These are phyloP conservation scores for Fraxinus pennsylvanica DNA, from an alignment of 257 asterid genomes.

Conservation along the genomic window DNA sequence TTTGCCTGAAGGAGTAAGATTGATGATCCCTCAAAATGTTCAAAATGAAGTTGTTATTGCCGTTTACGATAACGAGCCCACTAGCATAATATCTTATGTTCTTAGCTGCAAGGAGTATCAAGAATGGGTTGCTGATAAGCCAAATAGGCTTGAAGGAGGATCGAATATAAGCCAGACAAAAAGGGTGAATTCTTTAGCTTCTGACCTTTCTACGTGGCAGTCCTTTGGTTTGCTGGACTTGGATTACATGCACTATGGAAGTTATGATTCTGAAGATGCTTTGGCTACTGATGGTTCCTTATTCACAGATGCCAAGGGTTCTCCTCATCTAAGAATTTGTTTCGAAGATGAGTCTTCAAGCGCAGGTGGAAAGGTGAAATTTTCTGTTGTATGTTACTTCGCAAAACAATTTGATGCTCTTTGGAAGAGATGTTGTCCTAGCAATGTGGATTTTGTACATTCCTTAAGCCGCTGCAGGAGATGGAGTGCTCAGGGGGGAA, in stretches of 20 bases:
- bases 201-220: constrained; percentile 66
- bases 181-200: constrained; percentile 42
- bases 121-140: constrained; percentile 50
- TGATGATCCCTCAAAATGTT: constrained; percentile 57
- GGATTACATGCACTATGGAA: constrained; percentile 57
- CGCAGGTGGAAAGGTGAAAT: constrained; percentile 58
- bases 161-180: constrained; percentile 36
- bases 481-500: constrained; percentile 98
- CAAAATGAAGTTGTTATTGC: constrained; percentile 50
- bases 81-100: constrained; percentile 81
- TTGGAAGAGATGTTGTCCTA: constrained; percentile 75
- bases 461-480: constrained; percentile 82
- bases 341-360: constrained; percentile 65
- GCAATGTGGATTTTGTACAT: constrained; percentile 63
- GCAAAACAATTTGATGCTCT: constrained; percentile 83
- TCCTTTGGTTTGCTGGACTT: constrained; percentile 65
- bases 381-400: constrained; percentile 80
- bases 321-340: constrained; percentile 74
- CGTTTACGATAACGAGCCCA: constrained; percentile 83
- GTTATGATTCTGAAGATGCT: constrained; percentile 56
- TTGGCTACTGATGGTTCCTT: constrained; percentile 40
- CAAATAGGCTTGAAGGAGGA: constrained; percentile 39
- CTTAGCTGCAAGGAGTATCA: constrained; percentile 67
- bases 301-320: constrained; percentile 48
- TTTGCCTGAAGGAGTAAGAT: constrained; percentile 74